Percentiles rank a stretch among this genome's conserved stretches.
phyloP scores from a whole-genome alignment of 345 rosid genomes.

The Adansonia digitata region DNA sequence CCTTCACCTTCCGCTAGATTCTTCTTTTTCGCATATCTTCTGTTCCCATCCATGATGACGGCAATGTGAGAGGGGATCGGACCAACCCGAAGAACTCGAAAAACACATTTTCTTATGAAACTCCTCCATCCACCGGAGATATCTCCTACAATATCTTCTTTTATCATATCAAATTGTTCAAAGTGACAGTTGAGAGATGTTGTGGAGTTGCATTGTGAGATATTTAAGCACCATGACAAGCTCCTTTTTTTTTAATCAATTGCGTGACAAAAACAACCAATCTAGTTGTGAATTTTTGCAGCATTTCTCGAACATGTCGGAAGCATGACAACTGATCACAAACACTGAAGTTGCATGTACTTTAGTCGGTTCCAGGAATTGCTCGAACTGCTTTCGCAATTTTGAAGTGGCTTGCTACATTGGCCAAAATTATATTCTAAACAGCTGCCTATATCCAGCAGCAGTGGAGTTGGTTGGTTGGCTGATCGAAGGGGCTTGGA shows the following conservation, averaged over 20 bases:
- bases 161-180: not conserved
- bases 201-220: not conserved
- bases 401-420: not conserved
- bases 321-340: not conserved
- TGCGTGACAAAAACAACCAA: not conserved
- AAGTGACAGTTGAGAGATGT: not conserved
- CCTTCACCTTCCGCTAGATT: not conserved
- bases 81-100: not conserved
- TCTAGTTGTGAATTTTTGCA: not conserved
- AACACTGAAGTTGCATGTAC: not conserved
- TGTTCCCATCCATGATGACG: slow-evolving; percentile 2
- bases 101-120: not conserved
- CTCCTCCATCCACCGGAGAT: not conserved
- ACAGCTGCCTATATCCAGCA: not conserved
- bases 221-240: not conserved
- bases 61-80: slow-evolving; percentile 2
- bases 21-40: not conserved
- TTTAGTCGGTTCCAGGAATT: not conserved
- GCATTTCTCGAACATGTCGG: not conserved
- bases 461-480: not conserved
- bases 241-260: not conserved
- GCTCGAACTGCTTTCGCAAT: not conserved
- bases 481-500: no score
- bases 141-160: not conserved
- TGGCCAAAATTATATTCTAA: not conserved